These are phyloP conservation scores for Tolypocladium sp. DNA, from an alignment of 2,329 filamentous ascomycete species.

Conservation along the genomic window DNA sequence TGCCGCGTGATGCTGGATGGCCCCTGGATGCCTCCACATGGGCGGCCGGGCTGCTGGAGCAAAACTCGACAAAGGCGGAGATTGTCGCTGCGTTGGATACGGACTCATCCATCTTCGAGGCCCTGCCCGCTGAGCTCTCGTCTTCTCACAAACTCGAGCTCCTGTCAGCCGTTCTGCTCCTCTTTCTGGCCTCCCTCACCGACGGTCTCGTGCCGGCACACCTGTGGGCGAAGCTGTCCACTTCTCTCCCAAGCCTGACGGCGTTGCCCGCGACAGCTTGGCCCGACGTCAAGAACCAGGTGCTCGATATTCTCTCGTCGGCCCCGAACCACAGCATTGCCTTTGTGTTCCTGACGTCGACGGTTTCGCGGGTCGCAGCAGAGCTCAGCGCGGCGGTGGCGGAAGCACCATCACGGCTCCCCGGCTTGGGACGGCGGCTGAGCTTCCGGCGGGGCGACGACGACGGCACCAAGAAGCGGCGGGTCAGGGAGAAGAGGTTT, in stretches of 20 bases:
- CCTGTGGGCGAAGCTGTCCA: slow-evolving; percentile 63
- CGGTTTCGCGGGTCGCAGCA: slow-evolving; percentile 47
- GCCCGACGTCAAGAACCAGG: slow-evolving; percentile 34
- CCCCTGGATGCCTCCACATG: slow-evolving; percentile 41
- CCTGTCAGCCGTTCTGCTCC: slow-evolving; percentile 59
- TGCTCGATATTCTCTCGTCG: slow-evolving; percentile 66
- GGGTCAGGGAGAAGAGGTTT: slow-evolving; percentile 50
- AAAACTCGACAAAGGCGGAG: slow-evolving; percentile 18
- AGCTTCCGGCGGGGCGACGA: slow-evolving; percentile 31
- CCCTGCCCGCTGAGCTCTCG: slow-evolving; percentile 54
- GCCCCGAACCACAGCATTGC: slow-evolving; percentile 76
- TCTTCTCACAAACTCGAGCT: slow-evolving; percentile 65
- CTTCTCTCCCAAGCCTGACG: slow-evolving; percentile 36
- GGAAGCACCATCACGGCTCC: slow-evolving; percentile 12
- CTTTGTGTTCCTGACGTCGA: slow-evolving; percentile 78
- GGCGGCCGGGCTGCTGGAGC: slow-evolving; percentile 13
- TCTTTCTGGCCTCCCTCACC: slow-evolving; percentile 65
- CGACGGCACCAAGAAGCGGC: slow-evolving; percentile 32
- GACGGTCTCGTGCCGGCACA: slow-evolving; percentile 68
- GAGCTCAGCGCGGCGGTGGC: slow-evolving; percentile 34
- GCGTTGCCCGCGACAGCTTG: slow-evolving; percentile 16
- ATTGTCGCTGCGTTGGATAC: slow-evolving; percentile 64
- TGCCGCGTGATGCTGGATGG: slow-evolving; percentile 50
- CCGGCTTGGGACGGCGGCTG: slow-evolving; percentile 32
- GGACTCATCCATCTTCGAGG: slow-evolving; percentile 50